These are phyloP conservation scores for Clavispora fructus DNA, from an alignment of 805 yeast genomes.

Conservation along the genomic window DNA sequence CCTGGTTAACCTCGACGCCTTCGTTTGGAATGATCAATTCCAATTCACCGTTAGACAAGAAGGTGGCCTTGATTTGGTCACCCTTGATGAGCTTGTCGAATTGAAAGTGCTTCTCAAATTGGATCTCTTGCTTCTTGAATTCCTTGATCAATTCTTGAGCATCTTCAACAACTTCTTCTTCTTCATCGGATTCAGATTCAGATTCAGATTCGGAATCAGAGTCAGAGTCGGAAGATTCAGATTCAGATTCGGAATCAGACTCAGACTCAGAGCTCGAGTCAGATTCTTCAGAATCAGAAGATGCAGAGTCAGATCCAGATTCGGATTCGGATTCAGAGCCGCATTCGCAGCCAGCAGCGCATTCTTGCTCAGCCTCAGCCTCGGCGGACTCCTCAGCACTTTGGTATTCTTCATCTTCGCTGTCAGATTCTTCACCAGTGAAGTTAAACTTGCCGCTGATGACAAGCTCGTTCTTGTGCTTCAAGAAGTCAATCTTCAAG, in stretches of 20 bases:
- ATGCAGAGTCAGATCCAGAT: constrained; percentile 9
- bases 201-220: constrained; percentile 13
- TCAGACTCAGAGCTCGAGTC: constrained; percentile 11
- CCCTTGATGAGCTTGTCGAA: constrained; percentile 35
- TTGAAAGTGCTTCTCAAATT: constrained; percentile 38
- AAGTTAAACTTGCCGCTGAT: constrained; percentile 36
- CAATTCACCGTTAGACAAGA: constrained; percentile 35
- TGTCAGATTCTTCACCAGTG: constrained; percentile 17
- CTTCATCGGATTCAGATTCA: constrained; percentile 15
- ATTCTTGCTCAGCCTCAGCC: constrained; percentile 4
- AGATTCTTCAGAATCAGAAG: neutral
- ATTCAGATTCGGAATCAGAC: constrained; percentile 8
- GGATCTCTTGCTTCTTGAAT: constrained; percentile 34
- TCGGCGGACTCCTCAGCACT: constrained; percentile 15
- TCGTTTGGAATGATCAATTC: constrained; percentile 38
- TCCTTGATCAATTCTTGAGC: constrained; percentile 33
- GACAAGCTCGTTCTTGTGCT: constrained; percentile 36
- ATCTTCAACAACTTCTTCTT: constrained; percentile 39
- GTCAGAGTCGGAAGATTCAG: constrained; percentile 4
- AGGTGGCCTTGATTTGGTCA: constrained; percentile 34
- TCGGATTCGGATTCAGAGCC: constrained; percentile 13
- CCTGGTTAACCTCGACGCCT: constrained; percentile 13
- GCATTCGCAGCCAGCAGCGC: constrained; percentile 8
- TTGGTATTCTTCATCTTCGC: constrained; percentile 14
- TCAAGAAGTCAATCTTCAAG: constrained; percentile 34